These are phyloP conservation scores for Picea mariana DNA, from an alignment of 83 land plant species.

Conservation along the genomic window DNA sequence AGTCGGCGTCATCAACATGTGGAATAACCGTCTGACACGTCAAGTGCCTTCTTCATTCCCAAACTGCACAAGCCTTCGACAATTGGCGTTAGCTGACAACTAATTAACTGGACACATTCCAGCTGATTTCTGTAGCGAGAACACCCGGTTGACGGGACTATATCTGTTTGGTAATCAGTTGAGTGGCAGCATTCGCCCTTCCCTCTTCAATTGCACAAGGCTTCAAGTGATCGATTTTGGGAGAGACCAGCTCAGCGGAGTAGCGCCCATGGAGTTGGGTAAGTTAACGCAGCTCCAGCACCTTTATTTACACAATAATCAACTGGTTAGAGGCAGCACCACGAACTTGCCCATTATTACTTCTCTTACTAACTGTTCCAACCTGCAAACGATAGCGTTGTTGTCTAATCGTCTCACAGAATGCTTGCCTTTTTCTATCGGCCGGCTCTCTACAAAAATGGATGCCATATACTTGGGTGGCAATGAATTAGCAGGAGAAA, in stretches of 20 bases:
- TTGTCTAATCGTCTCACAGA: slow-evolving; percentile 22
- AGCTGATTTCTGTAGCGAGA: not conserved
- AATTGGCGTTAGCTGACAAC: not conserved
- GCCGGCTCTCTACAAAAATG: not conserved
- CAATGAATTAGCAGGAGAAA: slow-evolving; percentile 6
- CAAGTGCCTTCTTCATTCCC: slow-evolving; percentile 23
- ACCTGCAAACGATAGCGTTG: not conserved
- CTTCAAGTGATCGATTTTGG: not conserved
- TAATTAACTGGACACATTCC: slow-evolving; percentile 26
- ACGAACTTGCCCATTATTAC: slow-evolving; percentile 12
- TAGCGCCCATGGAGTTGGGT: not conserved
- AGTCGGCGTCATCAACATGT: slow-evolving; percentile 14
- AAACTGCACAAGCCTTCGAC: slow-evolving; percentile 14
- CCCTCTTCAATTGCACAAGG: not conserved
- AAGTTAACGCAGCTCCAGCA: not conserved
- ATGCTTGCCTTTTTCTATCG: slow-evolving; percentile 23
- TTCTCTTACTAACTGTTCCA: slow-evolving; percentile 7
- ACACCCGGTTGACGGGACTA: not conserved
- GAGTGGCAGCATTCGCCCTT: not conserved
- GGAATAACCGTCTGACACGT: slow-evolving; percentile 13
- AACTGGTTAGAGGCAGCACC: too few relatives aligned
- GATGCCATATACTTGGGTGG: not conserved
- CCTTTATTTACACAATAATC: too few relatives aligned
- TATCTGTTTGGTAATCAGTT: not conserved
- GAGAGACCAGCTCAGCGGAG: not conserved